These are phyloP conservation scores for Aspergillus conjunctus DNA, from an alignment of 495 filamentous ascomycete species.

Conservation along the genomic window DNA sequence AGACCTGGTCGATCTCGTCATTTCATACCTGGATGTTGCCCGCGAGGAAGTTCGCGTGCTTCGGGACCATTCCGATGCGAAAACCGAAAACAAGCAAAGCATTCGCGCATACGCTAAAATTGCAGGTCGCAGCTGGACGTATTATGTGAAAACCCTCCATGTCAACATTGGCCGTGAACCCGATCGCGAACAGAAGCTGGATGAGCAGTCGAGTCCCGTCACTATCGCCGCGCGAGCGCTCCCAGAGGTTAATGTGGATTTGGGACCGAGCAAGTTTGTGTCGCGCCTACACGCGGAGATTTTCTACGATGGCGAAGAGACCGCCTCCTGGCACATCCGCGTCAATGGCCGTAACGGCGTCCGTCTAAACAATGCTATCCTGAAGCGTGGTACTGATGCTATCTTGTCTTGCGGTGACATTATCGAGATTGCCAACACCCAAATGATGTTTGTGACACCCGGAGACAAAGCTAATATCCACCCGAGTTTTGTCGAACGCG, in stretches of 20 bases:
- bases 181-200: constrained; percentile 53
- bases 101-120: constrained; percentile 93
- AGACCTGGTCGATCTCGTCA: constrained; percentile 72
- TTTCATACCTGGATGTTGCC: constrained; percentile 64
- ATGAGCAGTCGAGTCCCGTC: constrained; percentile 49
- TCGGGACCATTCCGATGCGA: constrained; percentile 73
- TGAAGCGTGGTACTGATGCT: constrained; percentile 65
- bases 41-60: constrained; percentile 66
- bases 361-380: constrained; percentile 68
- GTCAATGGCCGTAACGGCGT: constrained; percentile 91
- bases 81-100: constrained; percentile 66
- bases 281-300: constrained; percentile 88
- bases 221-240: constrained; percentile 49
- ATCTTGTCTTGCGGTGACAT: constrained; percentile 80
- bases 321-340: constrained; percentile 71
- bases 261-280: constrained; percentile 90
- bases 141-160: constrained; percentile 77
- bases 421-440: constrained; percentile 83
- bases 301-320: constrained; percentile 68
- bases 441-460: constrained; percentile 98
- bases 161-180: constrained; percentile 84
- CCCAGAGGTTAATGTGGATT: constrained; percentile 76
- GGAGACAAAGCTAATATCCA: constrained; percentile 61
- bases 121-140: constrained; percentile 90
- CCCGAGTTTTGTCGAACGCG: constrained; percentile 54